A percentile compares a stretch with the other conserved stretches of the same genome.
These are phyloP conservation scores for Populus hybrid DNA, from an alignment of 441 rosid species.

Conservation along the genomic window DNA sequence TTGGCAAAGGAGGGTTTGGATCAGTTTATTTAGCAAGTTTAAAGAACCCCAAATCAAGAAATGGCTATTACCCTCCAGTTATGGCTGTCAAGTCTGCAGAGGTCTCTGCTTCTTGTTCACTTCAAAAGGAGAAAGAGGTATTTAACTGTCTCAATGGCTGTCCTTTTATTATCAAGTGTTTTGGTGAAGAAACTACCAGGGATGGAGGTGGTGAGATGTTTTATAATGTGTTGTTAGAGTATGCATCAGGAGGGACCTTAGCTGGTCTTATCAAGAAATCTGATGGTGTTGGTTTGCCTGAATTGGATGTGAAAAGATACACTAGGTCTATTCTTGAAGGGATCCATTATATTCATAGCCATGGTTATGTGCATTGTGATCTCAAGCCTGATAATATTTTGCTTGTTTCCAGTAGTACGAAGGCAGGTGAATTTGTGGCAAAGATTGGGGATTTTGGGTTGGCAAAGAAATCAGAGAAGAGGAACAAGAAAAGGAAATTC, in stretches of 20 bases:
- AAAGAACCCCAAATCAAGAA: slow-evolving; percentile 7
- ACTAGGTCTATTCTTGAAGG: slow-evolving; percentile 32
- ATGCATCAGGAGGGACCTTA: slow-evolving; percentile 36
- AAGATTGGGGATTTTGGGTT: slow-evolving; percentile 42
- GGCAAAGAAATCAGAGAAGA: slow-evolving; percentile 22
- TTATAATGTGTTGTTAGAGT: slow-evolving; percentile 35
- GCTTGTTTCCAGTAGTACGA: neutral
- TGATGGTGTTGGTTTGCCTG: slow-evolving; percentile 21
- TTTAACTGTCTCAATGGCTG: slow-evolving; percentile 14
- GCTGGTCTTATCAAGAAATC: slow-evolving; percentile 18
- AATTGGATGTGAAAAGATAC: slow-evolving; percentile 20
- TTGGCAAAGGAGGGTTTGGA: slow-evolving; percentile 30
- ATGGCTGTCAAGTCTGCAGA: slow-evolving; percentile 39
- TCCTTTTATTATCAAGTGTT: slow-evolving; percentile 28
- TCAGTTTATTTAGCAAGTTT: slow-evolving; percentile 21
- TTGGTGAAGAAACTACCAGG: slow-evolving; percentile 25
- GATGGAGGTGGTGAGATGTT: slow-evolving; percentile 15
- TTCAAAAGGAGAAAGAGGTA: slow-evolving; percentile 34
- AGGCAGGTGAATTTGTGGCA: slow-evolving; percentile 8
- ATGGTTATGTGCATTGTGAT: slow-evolving; percentile 40
- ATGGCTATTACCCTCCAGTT: slow-evolving; percentile 13
- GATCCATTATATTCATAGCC: slow-evolving; percentile 25
- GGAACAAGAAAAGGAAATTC: slow-evolving; percentile 12
- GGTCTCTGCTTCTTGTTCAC: slow-evolving; percentile 24
- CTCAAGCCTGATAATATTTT: slow-evolving; percentile 22